Evolutionary conservation across 148 eudicot species (phyloP).

Genomic region (Nepenthes gracilis): DNA sequence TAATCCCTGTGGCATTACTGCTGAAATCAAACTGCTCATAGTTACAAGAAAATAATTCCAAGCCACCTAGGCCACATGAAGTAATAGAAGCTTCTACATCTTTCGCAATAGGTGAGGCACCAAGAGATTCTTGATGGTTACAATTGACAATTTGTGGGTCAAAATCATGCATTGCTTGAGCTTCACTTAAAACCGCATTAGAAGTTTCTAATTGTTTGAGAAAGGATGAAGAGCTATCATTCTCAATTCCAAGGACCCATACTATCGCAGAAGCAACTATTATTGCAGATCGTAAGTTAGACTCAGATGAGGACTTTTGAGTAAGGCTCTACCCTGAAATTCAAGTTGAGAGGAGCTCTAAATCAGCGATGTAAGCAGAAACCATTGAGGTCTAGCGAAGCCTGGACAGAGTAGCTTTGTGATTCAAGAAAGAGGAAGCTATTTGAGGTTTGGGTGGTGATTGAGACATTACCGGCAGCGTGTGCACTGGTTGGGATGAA

Average conservation of each 20-base stretch:
- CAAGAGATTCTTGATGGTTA: slow-evolving; percentile 15
- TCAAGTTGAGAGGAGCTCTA: too few relatives aligned
- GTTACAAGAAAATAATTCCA: slow-evolving; percentile 87
- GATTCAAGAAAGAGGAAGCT: too few relatives aligned
- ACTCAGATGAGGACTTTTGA: slow-evolving; percentile 46
- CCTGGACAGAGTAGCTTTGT: too few relatives aligned
- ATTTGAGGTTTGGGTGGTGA: too few relatives aligned
- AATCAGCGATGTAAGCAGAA: too few relatives aligned
- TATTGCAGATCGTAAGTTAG: slow-evolving; percentile 40
- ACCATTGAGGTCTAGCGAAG: too few relatives aligned
- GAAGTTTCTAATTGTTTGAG: slow-evolving; percentile 14
- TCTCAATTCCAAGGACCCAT: slow-evolving; percentile 60
- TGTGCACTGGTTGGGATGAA: too few relatives aligned
- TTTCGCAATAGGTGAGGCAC: slow-evolving; percentile 19
- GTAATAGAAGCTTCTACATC: slow-evolving; percentile 14
- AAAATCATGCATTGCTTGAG: slow-evolving; percentile 26
- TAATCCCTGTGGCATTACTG: slow-evolving; percentile 14
- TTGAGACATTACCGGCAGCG: too few relatives aligned
- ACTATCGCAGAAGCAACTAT: slow-evolving; percentile 61
- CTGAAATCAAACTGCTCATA: slow-evolving; percentile 81
- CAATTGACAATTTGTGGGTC: slow-evolving; percentile 18
- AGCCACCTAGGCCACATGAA: slow-evolving; percentile 46
- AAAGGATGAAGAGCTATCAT: slow-evolving; percentile 29
- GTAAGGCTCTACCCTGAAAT: slow-evolving; percentile 60
- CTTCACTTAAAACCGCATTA: slow-evolving; percentile 26